A percentile compares a stretch with the other conserved stretches of the same genome.
phyloP scores from a whole-genome alignment of 805 yeast species.

The Candida morakotiae region DNA sequence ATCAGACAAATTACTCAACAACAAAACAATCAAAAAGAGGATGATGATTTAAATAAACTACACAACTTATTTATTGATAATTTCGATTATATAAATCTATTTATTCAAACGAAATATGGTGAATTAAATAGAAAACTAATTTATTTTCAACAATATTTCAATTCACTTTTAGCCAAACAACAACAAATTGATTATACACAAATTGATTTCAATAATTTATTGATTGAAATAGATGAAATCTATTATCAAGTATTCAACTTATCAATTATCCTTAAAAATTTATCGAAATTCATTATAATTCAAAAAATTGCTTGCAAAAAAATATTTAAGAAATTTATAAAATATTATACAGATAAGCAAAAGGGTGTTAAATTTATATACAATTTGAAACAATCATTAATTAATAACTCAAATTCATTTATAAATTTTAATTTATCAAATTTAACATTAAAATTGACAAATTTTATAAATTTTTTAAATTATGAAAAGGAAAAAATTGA shows the following conservation, averaged over 20 bases:
- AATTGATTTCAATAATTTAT: not conserved
- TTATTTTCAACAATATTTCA: slow-evolving; percentile 16
- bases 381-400: slow-evolving; percentile 28
- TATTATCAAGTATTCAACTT: slow-evolving; percentile 36
- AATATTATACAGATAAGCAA: slow-evolving; percentile 33
- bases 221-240: slow-evolving; percentile 21
- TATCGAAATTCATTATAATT: slow-evolving; percentile 65
- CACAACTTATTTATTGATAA: slow-evolving; percentile 46
- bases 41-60: slow-evolving; percentile 28
- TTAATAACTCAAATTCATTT: slow-evolving; percentile 51
- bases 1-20: slow-evolving; percentile 54
- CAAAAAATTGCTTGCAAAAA: slow-evolving; percentile 74
- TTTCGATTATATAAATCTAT: slow-evolving; percentile 57
- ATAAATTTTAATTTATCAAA: slow-evolving; percentile 56
- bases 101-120: slow-evolving; percentile 63
- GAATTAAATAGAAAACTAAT: slow-evolving; percentile 53
- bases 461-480: slow-evolving; percentile 15
- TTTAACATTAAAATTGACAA: slow-evolving; percentile 56
- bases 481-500: slow-evolving; percentile 10
- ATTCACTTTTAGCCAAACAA: no score
- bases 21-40: slow-evolving; percentile 1
- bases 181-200: no score
- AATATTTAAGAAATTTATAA: slow-evolving; percentile 64
- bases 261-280: slow-evolving; percentile 51
- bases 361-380: slow-evolving; percentile 17